A percentile compares a stretch with the other conserved stretches of the same genome.
Conservation (phyloP, 148 eudicot species). For the Linanthus parryae region DNA sequence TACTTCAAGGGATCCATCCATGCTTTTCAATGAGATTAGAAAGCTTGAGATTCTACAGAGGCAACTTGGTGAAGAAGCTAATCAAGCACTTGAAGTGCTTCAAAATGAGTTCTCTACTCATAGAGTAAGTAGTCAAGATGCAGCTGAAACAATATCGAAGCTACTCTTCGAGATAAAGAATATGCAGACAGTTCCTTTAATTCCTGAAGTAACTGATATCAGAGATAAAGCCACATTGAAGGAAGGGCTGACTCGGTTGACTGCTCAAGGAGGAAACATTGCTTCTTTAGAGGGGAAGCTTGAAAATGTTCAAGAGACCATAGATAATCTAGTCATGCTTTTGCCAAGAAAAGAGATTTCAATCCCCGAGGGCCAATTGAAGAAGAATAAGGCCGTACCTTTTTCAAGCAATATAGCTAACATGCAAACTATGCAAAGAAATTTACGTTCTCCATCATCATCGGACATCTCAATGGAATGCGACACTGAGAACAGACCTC, state of each 20-base stretch:
- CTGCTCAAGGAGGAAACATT: slow-evolving; percentile 56
- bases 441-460: slow-evolving; percentile 83
- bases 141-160: slow-evolving; percentile 73
- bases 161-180: slow-evolving; percentile 74
- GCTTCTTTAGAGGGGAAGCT: slow-evolving; percentile 83
- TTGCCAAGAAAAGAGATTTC: slow-evolving; percentile 51
- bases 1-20: slow-evolving; percentile 58
- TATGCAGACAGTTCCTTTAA: slow-evolving; percentile 42
- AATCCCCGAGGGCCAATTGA: slow-evolving; percentile 43
- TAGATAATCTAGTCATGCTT: slow-evolving; percentile 57
- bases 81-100: slow-evolving; percentile 77
- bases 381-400: slow-evolving; percentile 57
- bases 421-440: slow-evolving; percentile 60
- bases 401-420: slow-evolving; percentile 57
- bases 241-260: slow-evolving; percentile 75
- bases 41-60: slow-evolving; percentile 87
- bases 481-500: slow-evolving; percentile 61
- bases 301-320: slow-evolving; percentile 77
- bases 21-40: slow-evolving; percentile 74
- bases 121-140: slow-evolving; percentile 65
- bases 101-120: slow-evolving; percentile 81
- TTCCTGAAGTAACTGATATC: slow-evolving; percentile 41
- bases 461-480: slow-evolving; percentile 44
- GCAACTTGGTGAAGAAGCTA: slow-evolving; percentile 98
- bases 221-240: slow-evolving; percentile 60